phyloP scores from a whole-genome alignment of 192 early-diverging fungal genomes.

The Umbelopsis sp. region DNA sequence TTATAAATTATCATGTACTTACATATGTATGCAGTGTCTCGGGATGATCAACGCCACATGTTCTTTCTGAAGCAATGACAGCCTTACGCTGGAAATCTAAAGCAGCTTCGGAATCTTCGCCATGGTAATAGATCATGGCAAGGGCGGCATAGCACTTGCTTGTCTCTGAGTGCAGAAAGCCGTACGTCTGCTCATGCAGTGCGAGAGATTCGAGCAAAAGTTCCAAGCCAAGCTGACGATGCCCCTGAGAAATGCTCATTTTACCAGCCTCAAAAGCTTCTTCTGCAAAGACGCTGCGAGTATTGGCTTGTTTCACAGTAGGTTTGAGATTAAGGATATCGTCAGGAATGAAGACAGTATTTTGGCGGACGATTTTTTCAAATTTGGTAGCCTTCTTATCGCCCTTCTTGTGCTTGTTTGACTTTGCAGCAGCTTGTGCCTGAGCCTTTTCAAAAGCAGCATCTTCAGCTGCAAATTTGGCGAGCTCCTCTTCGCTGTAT shows the following conservation, averaged over 20 bases:
- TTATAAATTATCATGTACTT: constrained; percentile 19
- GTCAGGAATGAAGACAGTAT: constrained; percentile 60
- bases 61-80: constrained; percentile 83
- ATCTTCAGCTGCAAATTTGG: constrained; percentile 37
- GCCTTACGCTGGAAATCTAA: constrained; percentile 79
- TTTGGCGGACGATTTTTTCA: constrained; percentile 53
- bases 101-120: constrained; percentile 60
- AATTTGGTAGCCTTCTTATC: constrained; percentile 38
- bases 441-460: constrained; percentile 35
- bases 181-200: constrained; percentile 92
- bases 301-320: constrained; percentile 68
- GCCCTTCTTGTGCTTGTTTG: constrained; percentile 41
- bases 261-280: constrained; percentile 89
- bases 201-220: constrained; percentile 79
- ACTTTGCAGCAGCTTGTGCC: constrained; percentile 25
- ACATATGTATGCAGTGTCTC: constrained; percentile 90
- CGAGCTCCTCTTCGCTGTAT: constrained; percentile 32
- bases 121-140: constrained; percentile 81
- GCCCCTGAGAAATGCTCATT: constrained; percentile 73
- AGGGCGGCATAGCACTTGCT: constrained; percentile 82
- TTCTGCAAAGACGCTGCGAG: constrained; percentile 77
- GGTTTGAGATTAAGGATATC: constrained; percentile 77
- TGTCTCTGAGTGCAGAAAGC: constrained; percentile 88
- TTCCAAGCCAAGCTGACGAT: constrained; percentile 80
- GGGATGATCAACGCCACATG: constrained; percentile 81